phyloP scores from a whole-genome alignment of 2,329 filamentous ascomycete species.

The Cryphonectria nitschkei region DNA sequence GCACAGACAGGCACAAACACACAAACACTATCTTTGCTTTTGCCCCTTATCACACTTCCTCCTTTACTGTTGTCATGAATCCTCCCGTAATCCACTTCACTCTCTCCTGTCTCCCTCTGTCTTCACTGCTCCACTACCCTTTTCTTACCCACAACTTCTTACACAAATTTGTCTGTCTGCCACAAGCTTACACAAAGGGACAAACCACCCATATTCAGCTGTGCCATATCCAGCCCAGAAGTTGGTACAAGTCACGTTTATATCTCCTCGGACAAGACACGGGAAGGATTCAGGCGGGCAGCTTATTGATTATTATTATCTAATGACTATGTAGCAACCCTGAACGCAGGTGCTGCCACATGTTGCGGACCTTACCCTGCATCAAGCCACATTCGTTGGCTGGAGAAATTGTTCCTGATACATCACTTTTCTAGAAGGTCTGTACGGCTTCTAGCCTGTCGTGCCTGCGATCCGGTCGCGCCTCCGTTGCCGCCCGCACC shows the following conservation, averaged over 20 bases:
- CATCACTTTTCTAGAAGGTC: slow-evolving; percentile 22
- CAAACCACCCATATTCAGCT: background rate
- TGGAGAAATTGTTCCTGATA: background rate
- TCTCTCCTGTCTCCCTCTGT: no score
- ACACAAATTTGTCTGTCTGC: background rate
- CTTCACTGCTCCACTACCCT: no score
- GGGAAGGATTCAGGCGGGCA: background rate
- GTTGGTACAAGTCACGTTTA: background rate
- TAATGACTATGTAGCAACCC: background rate
- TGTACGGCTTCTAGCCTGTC: slow-evolving; percentile 18
- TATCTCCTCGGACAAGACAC: background rate
- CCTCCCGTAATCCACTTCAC: background rate
- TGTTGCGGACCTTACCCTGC: background rate
- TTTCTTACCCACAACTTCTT: background rate
- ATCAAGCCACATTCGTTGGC: background rate
- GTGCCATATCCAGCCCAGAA: background rate
- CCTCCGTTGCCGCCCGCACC: background rate
- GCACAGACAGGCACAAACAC: background rate
- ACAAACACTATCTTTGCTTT: background rate
- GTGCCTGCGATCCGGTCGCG: background rate
- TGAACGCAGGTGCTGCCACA: background rate
- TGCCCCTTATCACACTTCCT: background rate
- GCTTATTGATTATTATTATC: background rate
- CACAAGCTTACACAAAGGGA: background rate
- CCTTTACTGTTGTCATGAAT: background rate